Percentiles rank a stretch among this genome's conserved stretches.
Conservation (phyloP, 2,329 filamentous ascomycete genomes). For the Nothomitra cinnamomea region DNA sequence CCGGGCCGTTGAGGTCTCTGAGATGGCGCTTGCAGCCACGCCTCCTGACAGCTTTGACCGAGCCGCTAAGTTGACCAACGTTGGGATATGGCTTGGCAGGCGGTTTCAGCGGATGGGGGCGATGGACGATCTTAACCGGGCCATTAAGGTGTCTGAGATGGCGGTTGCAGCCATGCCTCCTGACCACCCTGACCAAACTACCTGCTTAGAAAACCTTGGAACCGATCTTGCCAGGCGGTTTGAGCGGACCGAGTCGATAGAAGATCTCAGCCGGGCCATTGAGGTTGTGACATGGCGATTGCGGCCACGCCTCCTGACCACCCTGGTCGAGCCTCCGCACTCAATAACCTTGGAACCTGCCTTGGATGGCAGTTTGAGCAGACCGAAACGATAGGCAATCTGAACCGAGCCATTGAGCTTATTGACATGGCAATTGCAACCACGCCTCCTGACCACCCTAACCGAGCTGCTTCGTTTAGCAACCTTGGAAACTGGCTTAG, state of each 20-base stretch:
- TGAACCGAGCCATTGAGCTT: slow-evolving; percentile 6
- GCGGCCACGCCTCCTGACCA: not conserved
- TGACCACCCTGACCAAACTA: not conserved
- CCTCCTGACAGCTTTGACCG: not conserved
- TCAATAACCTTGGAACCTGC: not conserved
- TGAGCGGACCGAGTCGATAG: not conserved
- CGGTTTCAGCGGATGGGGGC: not conserved
- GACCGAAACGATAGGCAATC: slow-evolving; percentile 3
- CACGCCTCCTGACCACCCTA: not conserved
- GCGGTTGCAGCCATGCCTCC: not conserved
- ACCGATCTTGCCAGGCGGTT: slow-evolving; percentile 5
- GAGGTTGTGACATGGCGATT: slow-evolving; percentile 1
- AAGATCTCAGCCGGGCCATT: slow-evolving; percentile 8
- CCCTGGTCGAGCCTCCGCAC: not conserved
- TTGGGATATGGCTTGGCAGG: not conserved
- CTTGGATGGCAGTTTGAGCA: slow-evolving; percentile 2
- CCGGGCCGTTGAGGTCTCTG: slow-evolving; percentile 2
- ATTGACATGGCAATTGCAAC: slow-evolving; percentile 3
- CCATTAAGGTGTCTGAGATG: not conserved
- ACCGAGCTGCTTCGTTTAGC: not conserved
- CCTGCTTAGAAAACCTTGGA: not conserved
- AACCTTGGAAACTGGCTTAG: slow-evolving; percentile 2
- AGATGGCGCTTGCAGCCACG: slow-evolving; percentile 1
- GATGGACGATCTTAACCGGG: not conserved
- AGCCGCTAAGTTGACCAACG: not conserved